Evolutionary conservation across 148 eudicot genomes (phyloP), one percentile per base, ranked within the genome.

Genomic region (Cornus kousa): DNA sequence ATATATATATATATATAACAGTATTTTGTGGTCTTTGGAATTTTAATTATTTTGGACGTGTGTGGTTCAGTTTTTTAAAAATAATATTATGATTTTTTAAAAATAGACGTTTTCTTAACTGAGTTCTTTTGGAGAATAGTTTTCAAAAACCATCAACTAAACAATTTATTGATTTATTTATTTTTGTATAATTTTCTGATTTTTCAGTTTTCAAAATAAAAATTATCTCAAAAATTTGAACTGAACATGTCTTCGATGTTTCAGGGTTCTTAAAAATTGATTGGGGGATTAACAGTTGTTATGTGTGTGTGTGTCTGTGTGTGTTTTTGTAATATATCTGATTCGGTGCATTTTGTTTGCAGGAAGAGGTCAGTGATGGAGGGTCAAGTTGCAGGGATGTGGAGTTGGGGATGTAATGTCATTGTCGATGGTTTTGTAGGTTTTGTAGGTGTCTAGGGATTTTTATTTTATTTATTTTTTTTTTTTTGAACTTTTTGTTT

Each of bases 401-500:
- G 86, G 87, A 89, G 67, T 83, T 85, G 78, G 80, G 86, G 77
- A 77, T 85, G 74, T 86, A 85, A 85, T 72, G 62, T 73, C 9
- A 35, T 35, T 35, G 37, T 35, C 6, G 75, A 22, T 66, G 77
- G 4, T 72, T 39, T 12, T 73, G 72, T 46, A 24, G 67, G 65
- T 57, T 74, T n/a, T 79, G 72, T 73, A 80, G 82, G 57, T 48
- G 43, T 79, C 71, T 17, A 72, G 50, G 22, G 6, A 3, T 46
- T 20, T 13, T 73, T 72, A 55, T 50, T 65, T 73, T 57, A 32
- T 80, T 48, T 16, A n/a, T 35, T 35, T 2, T 35, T 35, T 4
- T 35, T 35, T 4, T 2, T 35, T 35, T 35, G 0, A 0, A 35
- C 37, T 35, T 35, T 35, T 35, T 35, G 37, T 73, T 72, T 57